phyloP scores from a whole-genome alignment of 495 filamentous ascomycete species.

The Aspergillus incahuasiensis region DNA sequence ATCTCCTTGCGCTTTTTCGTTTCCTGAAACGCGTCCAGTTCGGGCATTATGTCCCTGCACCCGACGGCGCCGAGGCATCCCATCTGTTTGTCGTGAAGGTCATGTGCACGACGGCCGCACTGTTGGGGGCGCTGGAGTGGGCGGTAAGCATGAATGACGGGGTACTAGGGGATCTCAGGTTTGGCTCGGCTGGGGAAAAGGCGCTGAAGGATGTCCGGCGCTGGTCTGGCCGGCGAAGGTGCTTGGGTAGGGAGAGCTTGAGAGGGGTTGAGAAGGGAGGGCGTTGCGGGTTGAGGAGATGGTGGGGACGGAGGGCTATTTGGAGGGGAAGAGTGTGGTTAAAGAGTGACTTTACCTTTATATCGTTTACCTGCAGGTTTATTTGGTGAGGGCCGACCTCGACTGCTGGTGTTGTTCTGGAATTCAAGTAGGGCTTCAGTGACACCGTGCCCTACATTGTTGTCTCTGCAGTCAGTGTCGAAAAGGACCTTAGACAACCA shows the following conservation, averaged over 20 bases:
- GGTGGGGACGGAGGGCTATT: slow-evolving; percentile 5
- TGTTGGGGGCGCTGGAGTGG: background rate
- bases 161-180: slow-evolving; percentile 12
- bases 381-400: no score
- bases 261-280: no score
- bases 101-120: background rate
- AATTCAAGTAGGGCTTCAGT: no score
- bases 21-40: slow-evolving; percentile 36
- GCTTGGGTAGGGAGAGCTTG: background rate
- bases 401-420: no score
- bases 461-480: no score
- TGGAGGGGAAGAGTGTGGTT: slow-evolving; percentile 7
- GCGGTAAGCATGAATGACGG: background rate
- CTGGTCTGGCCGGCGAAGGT: slow-evolving; percentile 9
- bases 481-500: no score
- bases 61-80: slow-evolving; percentile 15
- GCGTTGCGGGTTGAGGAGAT: background rate
- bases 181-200: slow-evolving; percentile 6
- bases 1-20: slow-evolving; percentile 59
- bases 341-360: no score
- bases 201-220: slow-evolving; percentile 13
- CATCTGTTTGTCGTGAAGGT: slow-evolving; percentile 11
- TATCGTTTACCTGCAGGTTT: no score
- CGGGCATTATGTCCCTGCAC: slow-evolving; percentile 24
- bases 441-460: no score